phyloP scores from a whole-genome alignment of 345 rosid species.

The Hibiscus trionum region DNA sequence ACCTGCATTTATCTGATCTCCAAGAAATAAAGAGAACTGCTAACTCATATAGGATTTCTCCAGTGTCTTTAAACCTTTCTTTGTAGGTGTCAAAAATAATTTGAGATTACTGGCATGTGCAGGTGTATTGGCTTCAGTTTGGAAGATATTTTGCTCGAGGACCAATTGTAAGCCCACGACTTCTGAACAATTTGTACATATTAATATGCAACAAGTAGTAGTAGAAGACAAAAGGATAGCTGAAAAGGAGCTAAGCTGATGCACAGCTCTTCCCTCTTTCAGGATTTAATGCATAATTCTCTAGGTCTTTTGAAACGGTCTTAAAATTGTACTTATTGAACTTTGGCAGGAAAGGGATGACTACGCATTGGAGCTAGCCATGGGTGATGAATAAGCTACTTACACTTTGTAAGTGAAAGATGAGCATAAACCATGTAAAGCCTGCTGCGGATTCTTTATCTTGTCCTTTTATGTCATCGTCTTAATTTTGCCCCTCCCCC shows the following conservation, averaged over 20 bases:
- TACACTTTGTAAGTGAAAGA: neutral
- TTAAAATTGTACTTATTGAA: constrained; percentile 4
- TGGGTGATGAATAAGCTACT: constrained; percentile 65
- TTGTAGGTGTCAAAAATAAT: neutral
- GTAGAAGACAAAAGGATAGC: neutral
- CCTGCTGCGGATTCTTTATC: constrained; percentile 4
- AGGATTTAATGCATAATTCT: neutral
- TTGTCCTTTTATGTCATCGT: neutral
- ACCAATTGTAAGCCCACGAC: constrained; percentile 60
- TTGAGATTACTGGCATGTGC: constrained; percentile 14
- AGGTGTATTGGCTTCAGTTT: constrained; percentile 98
- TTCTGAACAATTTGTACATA: constrained; percentile 4
- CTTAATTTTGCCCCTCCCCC: neutral
- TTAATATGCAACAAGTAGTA: neutral
- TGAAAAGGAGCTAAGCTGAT: neutral
- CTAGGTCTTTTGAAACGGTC: neutral
- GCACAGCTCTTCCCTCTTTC: constrained; percentile 1
- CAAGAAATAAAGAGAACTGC: neutral
- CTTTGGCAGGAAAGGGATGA: constrained; percentile 80
- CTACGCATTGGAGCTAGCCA: constrained; percentile 86
- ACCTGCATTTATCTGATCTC: neutral
- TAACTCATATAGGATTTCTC: neutral
- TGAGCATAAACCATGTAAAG: constrained; percentile 11
- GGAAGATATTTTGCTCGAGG: constrained; percentile 99
- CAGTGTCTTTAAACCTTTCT: neutral